Conservation (phyloP, 371 early-diverging fungal species). For the Mortierella sp. region DNA sequence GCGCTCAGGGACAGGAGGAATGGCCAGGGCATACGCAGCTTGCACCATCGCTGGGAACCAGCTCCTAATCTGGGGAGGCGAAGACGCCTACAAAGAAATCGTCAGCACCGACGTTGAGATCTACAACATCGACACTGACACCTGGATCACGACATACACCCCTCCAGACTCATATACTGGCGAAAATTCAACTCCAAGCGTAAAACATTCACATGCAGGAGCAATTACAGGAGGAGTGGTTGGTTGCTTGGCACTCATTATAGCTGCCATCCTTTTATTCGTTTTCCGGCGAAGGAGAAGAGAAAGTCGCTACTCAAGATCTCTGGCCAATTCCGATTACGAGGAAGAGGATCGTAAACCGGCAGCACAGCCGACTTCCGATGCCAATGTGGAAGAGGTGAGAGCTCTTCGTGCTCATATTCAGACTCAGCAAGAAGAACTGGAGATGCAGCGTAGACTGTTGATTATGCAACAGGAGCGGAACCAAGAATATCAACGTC, state of each 20-base stretch:
- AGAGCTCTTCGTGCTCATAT: conserved; percentile 12
- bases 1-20: conserved; percentile 17
- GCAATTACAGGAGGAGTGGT: conserved; percentile 24
- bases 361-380: neutral
- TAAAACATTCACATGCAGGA: neutral
- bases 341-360: neutral
- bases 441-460: conserved; percentile 24
- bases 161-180: conserved; percentile 19
- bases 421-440: conserved; percentile 23
- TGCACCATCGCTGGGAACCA: conserved; percentile 39
- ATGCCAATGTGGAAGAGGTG: conserved; percentile 8
- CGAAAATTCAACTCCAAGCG: neutral
- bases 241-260: conserved; percentile 15
- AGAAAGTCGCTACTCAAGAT: neutral
- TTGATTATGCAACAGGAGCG: conserved; percentile 15
- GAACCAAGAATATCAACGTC: conserved; percentile 8
- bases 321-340: neutral
- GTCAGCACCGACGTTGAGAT: conserved; percentile 4
- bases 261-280: neutral
- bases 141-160: conserved; percentile 16
- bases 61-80: conserved; percentile 36
- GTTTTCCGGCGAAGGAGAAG: conserved; percentile 2
- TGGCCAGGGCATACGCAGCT: conserved; percentile 15
- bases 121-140: conserved; percentile 19
- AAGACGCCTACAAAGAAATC: neutral